Conservation (phyloP, 129 eudicot species). For the Sambucus nigra region DNA sequence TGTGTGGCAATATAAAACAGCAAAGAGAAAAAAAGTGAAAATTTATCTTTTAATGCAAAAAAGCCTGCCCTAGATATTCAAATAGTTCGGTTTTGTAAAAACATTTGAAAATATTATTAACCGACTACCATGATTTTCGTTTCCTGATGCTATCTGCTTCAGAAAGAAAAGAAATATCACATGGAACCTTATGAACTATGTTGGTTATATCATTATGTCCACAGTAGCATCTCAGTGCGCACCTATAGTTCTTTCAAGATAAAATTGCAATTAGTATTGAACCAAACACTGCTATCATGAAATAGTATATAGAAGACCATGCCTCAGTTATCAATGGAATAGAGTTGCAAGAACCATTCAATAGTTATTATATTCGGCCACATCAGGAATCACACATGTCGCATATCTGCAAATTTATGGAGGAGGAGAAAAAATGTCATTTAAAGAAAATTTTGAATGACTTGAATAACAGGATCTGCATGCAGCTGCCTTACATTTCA, state of each 20-base stretch:
- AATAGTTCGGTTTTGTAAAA: background rate
- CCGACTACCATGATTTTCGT: too few relatives aligned
- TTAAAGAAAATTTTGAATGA: background rate
- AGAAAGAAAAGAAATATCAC: background rate
- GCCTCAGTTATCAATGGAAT: background rate
- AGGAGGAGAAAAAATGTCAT: slow-evolving; percentile 10
- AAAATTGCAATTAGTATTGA: too few relatives aligned
- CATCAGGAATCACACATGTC: slow-evolving; percentile 45
- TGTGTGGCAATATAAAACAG: background rate
- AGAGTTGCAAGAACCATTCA: background rate
- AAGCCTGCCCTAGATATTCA: background rate
- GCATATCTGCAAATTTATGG: slow-evolving; percentile 58
- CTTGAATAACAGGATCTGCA: background rate
- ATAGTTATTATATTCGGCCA: background rate
- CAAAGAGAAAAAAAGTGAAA: too few relatives aligned
- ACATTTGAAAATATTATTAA: too few relatives aligned
- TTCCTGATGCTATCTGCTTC: background rate
- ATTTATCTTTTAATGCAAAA: background rate
- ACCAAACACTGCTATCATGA: background rate
- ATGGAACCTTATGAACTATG: background rate
- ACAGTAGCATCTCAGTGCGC: slow-evolving; percentile 3
- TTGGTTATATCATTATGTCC: background rate
- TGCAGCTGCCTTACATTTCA: slow-evolving; percentile 36
- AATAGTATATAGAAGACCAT: background rate
- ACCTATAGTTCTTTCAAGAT: too few relatives aligned